Conservation (phyloP, 441 rosid species). For the Croton setiger region DNA sequence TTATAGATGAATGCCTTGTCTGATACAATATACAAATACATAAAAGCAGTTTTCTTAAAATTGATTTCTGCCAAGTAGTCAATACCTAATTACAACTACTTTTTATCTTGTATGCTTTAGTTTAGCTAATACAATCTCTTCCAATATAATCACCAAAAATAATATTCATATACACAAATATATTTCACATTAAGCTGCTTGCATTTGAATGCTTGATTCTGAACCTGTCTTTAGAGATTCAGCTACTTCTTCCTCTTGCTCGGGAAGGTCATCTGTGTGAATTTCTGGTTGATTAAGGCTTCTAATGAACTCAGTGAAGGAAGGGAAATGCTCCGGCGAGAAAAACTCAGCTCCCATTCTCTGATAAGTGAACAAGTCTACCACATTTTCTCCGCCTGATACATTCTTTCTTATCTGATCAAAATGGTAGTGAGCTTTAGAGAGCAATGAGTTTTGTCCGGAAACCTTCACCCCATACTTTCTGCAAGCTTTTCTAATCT, state of each 20-base stretch:
- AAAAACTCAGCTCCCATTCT: slow-evolving; percentile 96
- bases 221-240: slow-evolving; percentile 30
- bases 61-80: not conserved
- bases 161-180: slow-evolving; percentile 14
- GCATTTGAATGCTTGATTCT: slow-evolving; percentile 38
- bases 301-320: slow-evolving; percentile 63
- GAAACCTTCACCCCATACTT: slow-evolving; percentile 56
- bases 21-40: not conserved
- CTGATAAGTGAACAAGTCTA: slow-evolving; percentile 69
- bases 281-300: slow-evolving; percentile 46
- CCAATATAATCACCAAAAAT: not conserved
- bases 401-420: slow-evolving; percentile 62
- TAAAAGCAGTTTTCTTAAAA: not conserved
- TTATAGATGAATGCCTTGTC: too few species aligned
- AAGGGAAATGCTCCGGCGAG: slow-evolving; percentile 87
- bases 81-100: not conserved
- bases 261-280: slow-evolving; percentile 50
- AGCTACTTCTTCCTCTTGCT: slow-evolving; percentile 29
- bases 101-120: not conserved
- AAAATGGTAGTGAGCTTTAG: slow-evolving; percentile 44
- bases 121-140: slow-evolving; percentile 3
- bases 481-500: slow-evolving; percentile 57
- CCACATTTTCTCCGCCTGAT: slow-evolving; percentile 32
- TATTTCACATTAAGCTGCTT: slow-evolving; percentile 36
- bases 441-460: slow-evolving; percentile 60